Conservation (phyloP, 2,329 filamentous ascomycete species). For the Botrytis fabae region DNA sequence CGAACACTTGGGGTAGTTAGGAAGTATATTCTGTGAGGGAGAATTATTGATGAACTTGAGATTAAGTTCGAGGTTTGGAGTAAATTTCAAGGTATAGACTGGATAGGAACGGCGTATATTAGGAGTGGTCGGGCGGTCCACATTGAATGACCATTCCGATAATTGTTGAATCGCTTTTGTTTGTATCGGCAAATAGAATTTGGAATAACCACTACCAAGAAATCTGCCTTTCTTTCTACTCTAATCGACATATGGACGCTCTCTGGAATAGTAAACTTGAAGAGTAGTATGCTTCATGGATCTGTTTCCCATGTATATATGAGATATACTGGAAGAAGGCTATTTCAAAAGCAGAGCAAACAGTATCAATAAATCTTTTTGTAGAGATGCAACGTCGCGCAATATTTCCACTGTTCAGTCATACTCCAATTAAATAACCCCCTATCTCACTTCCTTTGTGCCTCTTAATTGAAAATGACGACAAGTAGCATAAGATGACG, state of each 20-base stretch:
- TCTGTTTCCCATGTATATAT: neutral
- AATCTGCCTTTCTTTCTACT: neutral
- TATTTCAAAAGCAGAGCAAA: neutral
- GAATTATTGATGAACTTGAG: neutral
- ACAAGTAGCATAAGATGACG: neutral
- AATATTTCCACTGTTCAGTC: neutral
- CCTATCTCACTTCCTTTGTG: neutral
- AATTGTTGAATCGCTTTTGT: too few species aligned
- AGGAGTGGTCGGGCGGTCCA: neutral
- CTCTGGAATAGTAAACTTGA: neutral
- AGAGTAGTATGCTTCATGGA: neutral
- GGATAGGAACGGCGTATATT: neutral
- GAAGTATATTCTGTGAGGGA: neutral
- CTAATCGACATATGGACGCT: neutral
- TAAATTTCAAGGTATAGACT: neutral
- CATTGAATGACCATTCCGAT: neutral
- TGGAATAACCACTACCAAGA: rapidly evolving
- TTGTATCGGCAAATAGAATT: neutral
- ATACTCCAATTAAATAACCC: neutral
- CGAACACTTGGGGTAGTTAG: neutral
- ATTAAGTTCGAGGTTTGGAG: neutral
- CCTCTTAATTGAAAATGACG: neutral
- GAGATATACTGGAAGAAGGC: neutral
- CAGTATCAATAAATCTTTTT: neutral
- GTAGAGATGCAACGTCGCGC: neutral